Base-by-base conservation (phyloP, 495 filamentous ascomycete genomes). In the Elasticomyces elasticus region DNA sequence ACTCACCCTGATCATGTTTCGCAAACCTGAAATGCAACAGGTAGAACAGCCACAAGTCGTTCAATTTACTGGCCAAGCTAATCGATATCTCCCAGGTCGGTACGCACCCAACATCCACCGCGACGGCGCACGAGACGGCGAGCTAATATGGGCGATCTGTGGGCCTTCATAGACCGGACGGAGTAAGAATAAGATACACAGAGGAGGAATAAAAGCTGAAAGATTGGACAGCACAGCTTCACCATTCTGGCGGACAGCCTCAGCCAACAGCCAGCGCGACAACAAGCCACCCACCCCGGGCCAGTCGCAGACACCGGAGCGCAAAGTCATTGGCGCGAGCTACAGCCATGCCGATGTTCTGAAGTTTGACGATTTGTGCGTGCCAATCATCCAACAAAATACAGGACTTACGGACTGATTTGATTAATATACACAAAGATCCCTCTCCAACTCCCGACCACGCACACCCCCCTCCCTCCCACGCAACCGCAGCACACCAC, bases 21-120 rank as follows among this genome's bases (percentile, higher is more conserved):
- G n/a, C n/a, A n/a, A n/a, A 51, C 46, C 54, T 17, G 33, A 23
- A 17, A n/a, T n/a, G 31, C 19, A 30, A 24, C 10, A 38, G 43
- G 66, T 97, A 90, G 91, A 98, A 80, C n/a, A n/a, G n/a, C n/a
- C n/a, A n/a, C n/a, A n/a, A n/a, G n/a, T n/a, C n/a, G n/a, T n/a
- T n/a, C n/a, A n/a, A n/a, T n/a, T n/a, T n/a, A n/a, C n/a, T n/a
- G n/a, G n/a, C n/a, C n/a, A n/a, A n/a, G n/a, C n/a, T n/a, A n/a
- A n/a, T n/a, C n/a, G n/a, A n/a, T n/a, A 98, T 98, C 92, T 87
- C 95, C 59, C 91, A 98, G 83, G 89, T 98, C 77, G 92, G 92
- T 96, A 80, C 77, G 82, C 84, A 72, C 66, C 63, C 45, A 12
- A 19, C 45, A 49, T 11, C 45, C 44, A 35, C 45, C 20, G 20